A percentile compares a stretch with the other conserved stretches of the same genome.
These are phyloP conservation scores for Dinochytrium kinnereticum DNA, from an alignment of 371 early-diverging fungal species.

Conservation along the genomic window DNA sequence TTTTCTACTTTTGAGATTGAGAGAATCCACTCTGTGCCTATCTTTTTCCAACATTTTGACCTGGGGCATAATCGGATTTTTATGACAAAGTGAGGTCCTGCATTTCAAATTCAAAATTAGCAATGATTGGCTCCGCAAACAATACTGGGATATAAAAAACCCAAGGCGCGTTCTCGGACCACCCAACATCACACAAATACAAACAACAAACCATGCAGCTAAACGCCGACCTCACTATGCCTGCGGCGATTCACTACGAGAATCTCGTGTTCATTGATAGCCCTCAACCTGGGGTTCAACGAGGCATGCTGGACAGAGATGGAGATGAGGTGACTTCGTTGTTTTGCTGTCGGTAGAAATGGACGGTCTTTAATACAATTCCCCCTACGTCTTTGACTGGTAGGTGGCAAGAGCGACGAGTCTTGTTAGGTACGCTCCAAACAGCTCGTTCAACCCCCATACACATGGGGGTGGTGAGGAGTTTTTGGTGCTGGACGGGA, in stretches of 20 bases:
- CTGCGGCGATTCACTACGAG: conserved; percentile 12
- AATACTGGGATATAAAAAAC: no score
- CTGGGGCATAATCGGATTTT: neutral
- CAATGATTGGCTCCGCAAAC: neutral
- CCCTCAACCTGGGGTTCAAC: conserved; percentile 23
- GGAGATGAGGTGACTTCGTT: conserved; percentile 23
- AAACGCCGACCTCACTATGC: conserved; percentile 27
- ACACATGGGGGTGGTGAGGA: conserved; percentile 40
- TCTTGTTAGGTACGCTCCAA: conserved; percentile 35
- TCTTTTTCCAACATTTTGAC: no score
- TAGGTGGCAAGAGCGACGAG: conserved; percentile 36
- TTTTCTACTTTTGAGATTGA: no score
- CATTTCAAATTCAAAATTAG: no score
- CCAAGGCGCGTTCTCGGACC: no score
- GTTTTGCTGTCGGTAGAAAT: neutral
- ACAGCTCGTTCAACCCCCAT: conserved; percentile 26
- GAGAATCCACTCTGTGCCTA: no score
- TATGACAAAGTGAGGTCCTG: no score
- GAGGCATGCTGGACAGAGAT: conserved; percentile 26
- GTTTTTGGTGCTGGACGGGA: conserved; percentile 41
- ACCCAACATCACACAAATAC: neutral
- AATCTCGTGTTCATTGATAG: conserved; percentile 17
- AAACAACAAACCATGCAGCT: neutral
- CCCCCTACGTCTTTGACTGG: no score
- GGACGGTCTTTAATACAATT: no score